phyloP scores from a whole-genome alignment of 2,329 filamentous ascomycete genomes.

The Phoma herbarum region DNA sequence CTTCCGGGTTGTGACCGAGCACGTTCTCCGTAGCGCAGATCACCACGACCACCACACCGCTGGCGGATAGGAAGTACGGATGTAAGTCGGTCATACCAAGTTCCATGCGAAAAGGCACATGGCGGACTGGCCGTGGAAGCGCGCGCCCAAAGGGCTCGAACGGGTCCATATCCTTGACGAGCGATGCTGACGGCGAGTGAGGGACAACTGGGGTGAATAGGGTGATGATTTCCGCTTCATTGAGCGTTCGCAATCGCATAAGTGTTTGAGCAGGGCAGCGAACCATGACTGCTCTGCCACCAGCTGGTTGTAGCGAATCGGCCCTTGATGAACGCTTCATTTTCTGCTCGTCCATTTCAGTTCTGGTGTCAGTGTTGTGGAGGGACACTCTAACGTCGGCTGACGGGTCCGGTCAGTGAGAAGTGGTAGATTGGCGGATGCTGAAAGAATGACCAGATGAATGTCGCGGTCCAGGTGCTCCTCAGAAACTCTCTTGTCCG shows the following conservation, averaged over 20 bases:
- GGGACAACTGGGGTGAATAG: conserved; percentile 66
- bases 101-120: conserved; percentile 74
- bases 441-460: not conserved
- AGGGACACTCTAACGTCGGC: not conserved
- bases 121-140: conserved; percentile 69
- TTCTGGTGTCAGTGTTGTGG: conserved; percentile 22
- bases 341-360: conserved; percentile 6
- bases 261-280: conserved; percentile 39
- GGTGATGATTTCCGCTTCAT: conserved; percentile 53
- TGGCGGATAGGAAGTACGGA: conserved; percentile 67
- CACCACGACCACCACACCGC: conserved; percentile 69
- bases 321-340: conserved; percentile 2
- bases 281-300: conserved; percentile 33
- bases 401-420: not conserved
- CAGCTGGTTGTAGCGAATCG: conserved; percentile 16
- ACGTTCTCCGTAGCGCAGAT: conserved; percentile 47
- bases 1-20: conserved; percentile 29
- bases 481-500: not conserved
- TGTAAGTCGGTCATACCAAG: conserved; percentile 71
- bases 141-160: conserved; percentile 76
- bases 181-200: conserved; percentile 41
- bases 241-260: conserved; percentile 44
- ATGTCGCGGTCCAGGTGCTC: not conserved
- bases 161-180: conserved; percentile 65
- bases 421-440: not conserved